Evolutionary conservation across 2,329 filamentous ascomycete genomes (phyloP), one percentile per base, ranked within the genome.

Genomic region (Clarireedia hainanense): DNA sequence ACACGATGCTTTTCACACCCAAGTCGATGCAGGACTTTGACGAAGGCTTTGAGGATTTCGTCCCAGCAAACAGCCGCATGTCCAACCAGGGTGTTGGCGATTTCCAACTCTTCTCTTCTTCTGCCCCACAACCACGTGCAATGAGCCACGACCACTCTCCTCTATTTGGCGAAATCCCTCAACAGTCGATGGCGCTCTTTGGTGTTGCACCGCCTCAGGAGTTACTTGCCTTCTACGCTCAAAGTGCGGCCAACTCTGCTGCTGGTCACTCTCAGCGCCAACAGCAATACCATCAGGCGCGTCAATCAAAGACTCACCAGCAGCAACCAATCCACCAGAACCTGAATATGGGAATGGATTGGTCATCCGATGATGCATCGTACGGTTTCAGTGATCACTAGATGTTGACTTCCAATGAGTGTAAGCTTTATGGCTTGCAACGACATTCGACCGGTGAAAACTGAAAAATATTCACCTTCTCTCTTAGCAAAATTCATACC

Each of bases 1-100:
- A 86, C 58, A 74, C 83, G 1, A 87, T 88, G 73, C 77, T 89
- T 34, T 86, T 78, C 70, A 86, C 86, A 9, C 83, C 86, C 48
- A 77, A 77, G 43, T 84, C 84, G 0, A 70, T 83, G 58, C 73
- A 74, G 17, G 79, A 81, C 24, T 75, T 83, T 26, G 86, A 90
- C 58, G 85, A 89, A 55, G 66, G 64, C 3, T 68, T 63, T 48
- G 58, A 62, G 23, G 55, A 61, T 17, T 59, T 59, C 24, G 48
- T 60, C n/a, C 63, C 65, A 17, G 54, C 50, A 39, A 56, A 65
- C 36, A 40, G 60, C 14, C 58, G 54, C 27, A 57, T 59, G 43
- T 42, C 52, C 12, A 30, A 39, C 20, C 37, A 51, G 23, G 55
- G 55, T 37, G 49, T 30, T 43, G 17, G 46, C 27, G 65, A 69